Evolutionary conservation across 2,329 filamentous ascomycete genomes (phyloP), one percentile per base, ranked within the genome.

Genomic region (Aspergillus sp.): DNA sequence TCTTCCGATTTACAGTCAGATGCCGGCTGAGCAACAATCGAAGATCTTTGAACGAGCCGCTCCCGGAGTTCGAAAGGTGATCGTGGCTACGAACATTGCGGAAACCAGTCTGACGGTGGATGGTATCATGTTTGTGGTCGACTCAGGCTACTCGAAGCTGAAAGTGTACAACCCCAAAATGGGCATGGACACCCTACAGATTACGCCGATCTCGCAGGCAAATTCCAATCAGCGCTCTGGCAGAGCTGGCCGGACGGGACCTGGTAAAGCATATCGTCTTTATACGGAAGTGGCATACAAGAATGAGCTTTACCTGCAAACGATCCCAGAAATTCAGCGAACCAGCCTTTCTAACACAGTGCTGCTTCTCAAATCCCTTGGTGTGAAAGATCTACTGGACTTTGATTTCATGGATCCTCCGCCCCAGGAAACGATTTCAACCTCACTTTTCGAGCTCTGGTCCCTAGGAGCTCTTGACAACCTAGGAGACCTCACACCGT

Each of bases 321-420:
- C 95, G 0, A 99, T 99, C 48, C 95, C 95, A 0, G 95, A 99
- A 71, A 98, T 99, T 43, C 95, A 99, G 75, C 86, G 95, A 17
- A 99, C 95, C 0, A 99, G 98, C 67, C 84, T 99, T 2, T 89
- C 91, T 68, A 98, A 98, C 67, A 98, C 93, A 0, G 93, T 99
- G 3, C 82, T 99, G 14, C 85, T 99, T 49, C 83, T 99, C 47
- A 99, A 99, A 71, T 96, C 91, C 0, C 84, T 99, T 0, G 95
- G 95, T 0, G 93, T 99, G 17, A 93, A 91, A 70, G 93, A 99
- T 65, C 81, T 99, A 9, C 78, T 99, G 1, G 93, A 99, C 73
- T 99, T 99, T 70, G 92, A 98, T 73, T 99, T 99, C 68, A 98
- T 99, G 93, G 95, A 99, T 66, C 95, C 95, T 2, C 95, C 95